Base-by-base conservation (phyloP, 2,329 filamentous ascomycete species). In the Arthrobotrys sphaeroides region DNA sequence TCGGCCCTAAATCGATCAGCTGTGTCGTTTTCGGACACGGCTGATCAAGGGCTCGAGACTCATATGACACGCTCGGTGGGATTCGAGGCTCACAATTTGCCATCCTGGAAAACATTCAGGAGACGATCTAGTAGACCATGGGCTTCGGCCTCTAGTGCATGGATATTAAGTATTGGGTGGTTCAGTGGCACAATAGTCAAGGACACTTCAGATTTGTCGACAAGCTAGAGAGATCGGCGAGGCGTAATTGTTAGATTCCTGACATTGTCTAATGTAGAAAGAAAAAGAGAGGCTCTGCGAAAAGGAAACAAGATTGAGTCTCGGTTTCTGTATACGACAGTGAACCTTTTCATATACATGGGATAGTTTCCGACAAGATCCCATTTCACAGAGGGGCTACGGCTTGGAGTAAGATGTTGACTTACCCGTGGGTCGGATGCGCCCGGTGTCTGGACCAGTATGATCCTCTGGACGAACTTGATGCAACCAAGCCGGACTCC, bases 381-480 rank as follows among this genome's bases (percentile, higher is more conserved):
- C 62, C 62, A 47, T 53, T 67, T 75, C 72, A 75, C 64, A 40
- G 59, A 16, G 38, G n/a, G 49, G 53, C 55, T 75, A 64, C 72
- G 49, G 42, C 68, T 69, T 36, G 31, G 36, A 9, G 64, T n/a
- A n/a, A n/a, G 28, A 78, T 26, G 51, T 53, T 65, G 68, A 85
- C 88, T 82, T 87, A 97, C 92, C 85, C 92, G 89, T 79, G 91
- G 91, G 81, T 98, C 94, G 67, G 89, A 91, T 72, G 90, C 84
- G 51, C 92, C 92, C n/a, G 90, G 89, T 9, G 93, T 97, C 83
- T 99, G 94, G 16, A 93, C 92, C 78, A 97, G 88, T 47, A 99
- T 91, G 47, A 98, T 92, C 77, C 92, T 90, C 84, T 99, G 94
- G 38, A 93, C 90, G 82, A 99, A 99, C 83, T 99, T 99, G 86